Percentiles rank a stretch among this genome's conserved stretches.
Evolutionary conservation across 495 filamentous ascomycete species (phyloP).

Genomic region (Penicillium tannophilum): DNA sequence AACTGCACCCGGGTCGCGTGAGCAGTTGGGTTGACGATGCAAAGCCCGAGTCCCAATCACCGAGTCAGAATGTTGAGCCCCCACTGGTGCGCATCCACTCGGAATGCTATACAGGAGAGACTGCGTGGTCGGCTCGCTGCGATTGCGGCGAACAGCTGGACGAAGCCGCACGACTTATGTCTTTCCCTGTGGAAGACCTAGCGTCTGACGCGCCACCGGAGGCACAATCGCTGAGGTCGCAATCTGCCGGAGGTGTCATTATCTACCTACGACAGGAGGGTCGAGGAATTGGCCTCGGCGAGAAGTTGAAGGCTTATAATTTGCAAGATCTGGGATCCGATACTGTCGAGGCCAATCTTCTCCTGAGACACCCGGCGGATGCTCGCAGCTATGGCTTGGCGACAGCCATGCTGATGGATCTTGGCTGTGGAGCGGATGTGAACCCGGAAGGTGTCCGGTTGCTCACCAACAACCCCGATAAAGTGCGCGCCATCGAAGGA

Average conservation of each 20-base stretch:
- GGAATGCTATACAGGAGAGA: conserved; percentile 98
- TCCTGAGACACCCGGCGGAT: conserved; percentile 91
- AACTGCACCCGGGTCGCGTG: conserved; percentile 81
- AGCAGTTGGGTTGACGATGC: conserved; percentile 60
- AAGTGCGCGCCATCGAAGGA: conserved; percentile 91
- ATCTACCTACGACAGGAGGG: conserved; percentile 96
- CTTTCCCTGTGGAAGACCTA: conserved; percentile 57
- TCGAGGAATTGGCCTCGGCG: conserved; percentile 88
- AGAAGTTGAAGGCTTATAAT: conserved; percentile 98
- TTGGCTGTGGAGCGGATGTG: conserved; percentile 64
- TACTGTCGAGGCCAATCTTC: conserved; percentile 92
- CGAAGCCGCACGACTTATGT: conserved; percentile 94
- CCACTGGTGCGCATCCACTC: conserved; percentile 94
- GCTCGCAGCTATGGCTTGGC: conserved; percentile 92
- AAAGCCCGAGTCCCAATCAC: conserved; percentile 17
- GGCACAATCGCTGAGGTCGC: conserved; percentile 44
- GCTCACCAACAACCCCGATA: conserved; percentile 98
- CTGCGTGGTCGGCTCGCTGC: conserved; percentile 94
- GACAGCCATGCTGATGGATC: conserved; percentile 88
- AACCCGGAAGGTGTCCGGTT: conserved; percentile 71
- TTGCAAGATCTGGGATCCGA: conserved; percentile 93
- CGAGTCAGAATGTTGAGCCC: conserved; percentile 24
- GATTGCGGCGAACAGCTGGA: conserved; percentile 98
- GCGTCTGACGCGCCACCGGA: conserved; percentile 37
- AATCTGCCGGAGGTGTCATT: conserved; percentile 79